Base-by-base conservation (phyloP, 192 early-diverging fungal genomes). In the Coemansia biformis region DNA sequence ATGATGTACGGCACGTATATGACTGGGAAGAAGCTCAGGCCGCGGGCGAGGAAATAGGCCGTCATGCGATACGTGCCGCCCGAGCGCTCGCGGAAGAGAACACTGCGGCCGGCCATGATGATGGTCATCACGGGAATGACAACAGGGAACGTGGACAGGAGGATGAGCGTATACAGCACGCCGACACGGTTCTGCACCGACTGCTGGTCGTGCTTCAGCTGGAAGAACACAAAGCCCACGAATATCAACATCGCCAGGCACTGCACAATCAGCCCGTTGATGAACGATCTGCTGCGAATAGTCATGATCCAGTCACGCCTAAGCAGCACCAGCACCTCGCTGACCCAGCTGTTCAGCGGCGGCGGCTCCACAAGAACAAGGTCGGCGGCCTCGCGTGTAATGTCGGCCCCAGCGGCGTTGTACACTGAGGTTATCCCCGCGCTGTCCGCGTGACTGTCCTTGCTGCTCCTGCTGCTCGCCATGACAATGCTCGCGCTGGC, bases 21-120 rank as follows among this genome's bases (percentile, higher is more conserved):
- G 15, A 71, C 32, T 15, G 67, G 67, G 45, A 75, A 54, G 22
- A 75, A 61, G 43, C 72, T 74, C 8, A 84, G 47, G 17, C 80
- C 50, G 40, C 81, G 81, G n/a, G 83, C 77, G 51, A 80, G 43
- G 41, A 75, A 85, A 42, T 69, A 83, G 34, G 76, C 64, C 7
- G 75, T 59, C 41, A 78, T 59, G 14, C 86, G 57, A 74, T 85
- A 88, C 10, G 77, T 69, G 2, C 80, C 80, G 15, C 65, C 54
- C 9, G 80, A 74, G 5, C 85, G 66, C 61, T 88, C 86, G 13
- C 82, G 78, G 26, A 66, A 21, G 44, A 81, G 58, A 17, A 80
- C 73, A n/a, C 39, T 51, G 16, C 71, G 69, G 17, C 77, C 62
- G n/a, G 53, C 26, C 28, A 67, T 63, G 30, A 77, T 65, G 10